phyloP scores from a whole-genome alignment of 2,329 filamentous ascomycete genomes.

The Cladophialophora bantiana region DNA sequence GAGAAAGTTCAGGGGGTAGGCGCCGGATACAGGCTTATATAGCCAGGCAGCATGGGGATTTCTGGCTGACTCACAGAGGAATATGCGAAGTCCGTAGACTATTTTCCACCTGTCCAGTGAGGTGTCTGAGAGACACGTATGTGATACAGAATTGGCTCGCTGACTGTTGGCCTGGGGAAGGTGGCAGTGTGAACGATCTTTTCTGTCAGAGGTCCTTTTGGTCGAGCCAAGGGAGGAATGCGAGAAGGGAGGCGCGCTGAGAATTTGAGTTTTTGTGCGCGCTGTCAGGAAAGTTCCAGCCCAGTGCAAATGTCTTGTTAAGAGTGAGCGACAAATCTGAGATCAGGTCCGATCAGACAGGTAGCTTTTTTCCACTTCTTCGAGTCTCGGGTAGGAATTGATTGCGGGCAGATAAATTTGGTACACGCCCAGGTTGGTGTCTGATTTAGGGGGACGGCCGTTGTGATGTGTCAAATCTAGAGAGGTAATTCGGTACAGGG shows the following conservation, averaged over 20 bases:
- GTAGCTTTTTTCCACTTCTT: conserved; percentile 26
- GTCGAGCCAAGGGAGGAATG: conserved; percentile 37
- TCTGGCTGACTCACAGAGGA: conserved; percentile 32
- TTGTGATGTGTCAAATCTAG: conserved; percentile 21
- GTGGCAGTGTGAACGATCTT: conserved; percentile 27
- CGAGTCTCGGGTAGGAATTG: conserved; percentile 34
- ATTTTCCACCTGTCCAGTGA: conserved; percentile 25
- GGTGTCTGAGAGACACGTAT: conserved; percentile 9
- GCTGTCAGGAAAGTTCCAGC: conserved; percentile 32
- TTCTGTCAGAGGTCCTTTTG: conserved; percentile 13
- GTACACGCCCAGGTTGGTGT: conserved; percentile 29
- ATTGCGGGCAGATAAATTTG: conserved; percentile 34
- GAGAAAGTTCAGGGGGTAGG: conserved; percentile 9
- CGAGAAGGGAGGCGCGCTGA: conserved; percentile 35
- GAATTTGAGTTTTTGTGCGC: conserved; percentile 36
- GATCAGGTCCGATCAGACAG: conserved; percentile 28
- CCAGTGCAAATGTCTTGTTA: conserved; percentile 25
- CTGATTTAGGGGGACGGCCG: conserved; percentile 22
- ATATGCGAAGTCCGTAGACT: conserved; percentile 24
- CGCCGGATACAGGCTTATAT: conserved; percentile 27
- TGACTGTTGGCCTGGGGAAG: conserved; percentile 26
- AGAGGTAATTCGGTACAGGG: conserved; percentile 24
- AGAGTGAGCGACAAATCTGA: conserved; percentile 28
- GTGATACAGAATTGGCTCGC: conserved; percentile 32
- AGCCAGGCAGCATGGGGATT: conserved; percentile 20